Conservation (phyloP, 208 protist genomes). For the Porcisia hertigi region DNA sequence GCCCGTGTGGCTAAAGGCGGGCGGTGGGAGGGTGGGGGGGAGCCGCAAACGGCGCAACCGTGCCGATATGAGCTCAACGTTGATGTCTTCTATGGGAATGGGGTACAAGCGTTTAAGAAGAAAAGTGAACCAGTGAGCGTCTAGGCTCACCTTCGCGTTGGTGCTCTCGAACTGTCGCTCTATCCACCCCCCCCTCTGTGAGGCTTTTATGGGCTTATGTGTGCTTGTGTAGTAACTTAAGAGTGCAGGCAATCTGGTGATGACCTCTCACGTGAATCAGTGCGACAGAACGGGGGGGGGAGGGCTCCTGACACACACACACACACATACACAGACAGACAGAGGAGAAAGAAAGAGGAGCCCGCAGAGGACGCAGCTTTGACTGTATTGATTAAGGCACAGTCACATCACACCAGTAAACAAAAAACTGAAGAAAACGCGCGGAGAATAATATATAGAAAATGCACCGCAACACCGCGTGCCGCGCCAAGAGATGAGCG, state of each 20-base stretch:
- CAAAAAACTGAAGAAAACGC: background rate
- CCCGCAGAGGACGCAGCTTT: background rate
- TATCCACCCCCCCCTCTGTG: too few species aligned
- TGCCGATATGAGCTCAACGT: background rate
- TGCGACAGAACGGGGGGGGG: background rate
- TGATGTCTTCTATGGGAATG: background rate
- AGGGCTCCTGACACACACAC: background rate
- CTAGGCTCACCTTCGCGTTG: background rate
- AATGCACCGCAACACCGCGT: background rate
- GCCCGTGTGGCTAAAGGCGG: background rate
- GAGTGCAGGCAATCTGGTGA: background rate
- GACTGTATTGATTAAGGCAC: conserved; percentile 10
- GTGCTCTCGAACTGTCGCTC: background rate
- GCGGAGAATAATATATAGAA: too few species aligned
- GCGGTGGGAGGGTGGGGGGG: background rate
- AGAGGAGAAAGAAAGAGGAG: conserved; percentile 13
- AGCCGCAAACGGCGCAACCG: background rate
- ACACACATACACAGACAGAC: background rate
- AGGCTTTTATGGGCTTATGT: background rate
- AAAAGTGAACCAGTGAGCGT: background rate
- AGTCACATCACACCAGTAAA: background rate
- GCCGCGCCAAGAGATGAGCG: background rate
- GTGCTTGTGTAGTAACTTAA: background rate
- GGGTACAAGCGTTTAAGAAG: background rate
- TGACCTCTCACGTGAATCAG: background rate